phyloP scores from a whole-genome alignment of 768 basidiomycete species.

The Infundibulicybe gibba region DNA sequence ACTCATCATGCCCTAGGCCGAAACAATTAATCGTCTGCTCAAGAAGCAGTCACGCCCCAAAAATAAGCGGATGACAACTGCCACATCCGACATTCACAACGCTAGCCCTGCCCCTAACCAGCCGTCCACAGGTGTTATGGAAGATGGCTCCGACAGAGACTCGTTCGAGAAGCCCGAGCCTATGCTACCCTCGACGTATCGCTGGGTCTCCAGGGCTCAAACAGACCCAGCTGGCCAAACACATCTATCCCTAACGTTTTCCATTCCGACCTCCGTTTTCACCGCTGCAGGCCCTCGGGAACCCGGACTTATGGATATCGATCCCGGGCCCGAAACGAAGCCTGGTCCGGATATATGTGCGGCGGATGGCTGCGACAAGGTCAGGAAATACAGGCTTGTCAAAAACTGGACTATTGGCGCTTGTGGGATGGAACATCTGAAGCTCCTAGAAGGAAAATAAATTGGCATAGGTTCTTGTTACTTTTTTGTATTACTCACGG shows the following conservation, averaged over 20 bases:
- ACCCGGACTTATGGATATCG: background rate
- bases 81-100: conserved; percentile 6
- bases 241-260: conserved; percentile 47
- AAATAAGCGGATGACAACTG: conserved; percentile 50
- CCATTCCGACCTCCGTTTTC: conserved; percentile 35
- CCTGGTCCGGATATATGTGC: conserved; percentile 38
- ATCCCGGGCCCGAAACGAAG: conserved; percentile 8
- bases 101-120: conserved; percentile 13
- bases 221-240: conserved; percentile 9
- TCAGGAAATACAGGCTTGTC: conserved; percentile 64
- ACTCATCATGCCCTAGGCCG: conserved; percentile 42
- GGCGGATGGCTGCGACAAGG: conserved; percentile 50
- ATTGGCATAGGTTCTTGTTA: too few species aligned
- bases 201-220: conserved; percentile 66
- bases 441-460: conserved; percentile 37
- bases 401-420: conserved; percentile 59
- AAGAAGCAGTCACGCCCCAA: conserved; percentile 78
- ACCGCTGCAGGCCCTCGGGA: too few species aligned
- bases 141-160: conserved; percentile 30
- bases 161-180: conserved; percentile 24
- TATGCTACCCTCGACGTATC: conserved; percentile 53
- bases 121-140: conserved; percentile 33
- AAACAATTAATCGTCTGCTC: conserved; percentile 85
- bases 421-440: conserved; percentile 67
- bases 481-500: too few species aligned